Evolutionary conservation across 2,329 filamentous ascomycete species (phyloP), one percentile per base, ranked within the genome.

Genomic region (Botrytis elliptica): DNA sequence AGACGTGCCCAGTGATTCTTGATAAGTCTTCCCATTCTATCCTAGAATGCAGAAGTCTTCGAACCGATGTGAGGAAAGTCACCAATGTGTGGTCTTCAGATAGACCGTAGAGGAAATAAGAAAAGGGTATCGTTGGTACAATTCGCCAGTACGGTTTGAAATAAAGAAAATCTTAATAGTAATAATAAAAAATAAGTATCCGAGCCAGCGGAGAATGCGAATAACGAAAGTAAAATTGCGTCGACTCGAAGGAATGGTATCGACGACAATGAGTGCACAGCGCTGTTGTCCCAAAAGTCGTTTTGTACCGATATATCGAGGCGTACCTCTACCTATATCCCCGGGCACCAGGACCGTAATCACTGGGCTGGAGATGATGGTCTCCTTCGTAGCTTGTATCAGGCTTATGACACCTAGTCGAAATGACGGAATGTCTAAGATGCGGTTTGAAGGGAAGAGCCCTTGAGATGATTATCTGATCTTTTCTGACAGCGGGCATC

Each of bases 1-100:
- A 99, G 91, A 75, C 96, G 92, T 79, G 94, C 96, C 94, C 94
- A 97, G 86, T 99, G 96, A 86, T 98, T 98, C 88, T 99, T 99
- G 86, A 99, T 98, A 82, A 99, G 91, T 85, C 92, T 96, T 84
- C 96, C 96, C 96, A 99, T 99, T 42, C 59, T 72, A 57, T 57
- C 62, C 33, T 42, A 9, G 38, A 46, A 36, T 10, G 33, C 20
- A 42, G 63, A n/a, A 67, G 25, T 16, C 0, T 40, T 38, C 18
- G 22, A 38, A 16, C 49, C n/a, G 18, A 38, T 40, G 36, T 38
- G 38, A 22, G 52, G 22, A 49, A 57, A 70, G 42, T 38, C 25
- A 49, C 25, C 71, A 40, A 74, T 40, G 57, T 76, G 70, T 75
- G 77, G 76, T 74, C 73, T 72, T 71, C 75, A 69, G 49, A 55